Base-by-base conservation (phyloP, 1,284 basidiomycete species). In the Boletus semigastroideus region DNA sequence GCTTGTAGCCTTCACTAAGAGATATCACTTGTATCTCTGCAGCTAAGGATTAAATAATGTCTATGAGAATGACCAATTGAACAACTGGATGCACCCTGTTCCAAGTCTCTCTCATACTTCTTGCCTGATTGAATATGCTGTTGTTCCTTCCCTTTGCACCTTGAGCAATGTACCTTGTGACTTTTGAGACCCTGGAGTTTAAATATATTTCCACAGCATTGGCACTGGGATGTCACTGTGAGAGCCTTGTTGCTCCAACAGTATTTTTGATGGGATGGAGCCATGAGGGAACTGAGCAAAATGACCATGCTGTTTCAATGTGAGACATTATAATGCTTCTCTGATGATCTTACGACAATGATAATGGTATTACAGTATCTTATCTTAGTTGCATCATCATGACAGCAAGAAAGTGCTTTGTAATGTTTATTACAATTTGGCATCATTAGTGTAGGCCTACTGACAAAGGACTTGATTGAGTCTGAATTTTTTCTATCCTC, bases 361-460 rank as follows among this genome's bases (percentile, higher is more conserved):
- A 28, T 17, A 11, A 41, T 27, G 25, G 16, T n/a, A 27, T 41
- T 41, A 27, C 25, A 22, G 27, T 9, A 27, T 27, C n/a, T n/a
- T n/a, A n/a, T n/a, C n/a, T n/a, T n/a, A n/a, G n/a, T n/a, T n/a
- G 1, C 40, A 41, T 41, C 27, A 25, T 27, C 40, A 41, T n/a
- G n/a, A n/a, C n/a, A 28, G 39, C 20, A 9, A 40, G 22, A 25
- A 9, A 4, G 3, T 1, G n/a, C 25, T 17, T 41, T 11, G 10
- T 41, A 41, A 41, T 41, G 40, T 41, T 41, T 41, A 41, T 41
- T 41, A 41, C 40, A 41, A 41, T 41, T 41, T 41, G 40, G n/a
- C 16, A 41, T 11, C 40, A 41, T 41, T 41, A 25, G 40, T 25
- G 27, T 41, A 25, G 40, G 9, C 10, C 30, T 13, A 11, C n/a